Percentiles rank a stretch among this genome's conserved stretches.
phyloP scores from a whole-genome alignment of 2,329 filamentous ascomycete species.

The Pseudogymnoascus sp. region DNA sequence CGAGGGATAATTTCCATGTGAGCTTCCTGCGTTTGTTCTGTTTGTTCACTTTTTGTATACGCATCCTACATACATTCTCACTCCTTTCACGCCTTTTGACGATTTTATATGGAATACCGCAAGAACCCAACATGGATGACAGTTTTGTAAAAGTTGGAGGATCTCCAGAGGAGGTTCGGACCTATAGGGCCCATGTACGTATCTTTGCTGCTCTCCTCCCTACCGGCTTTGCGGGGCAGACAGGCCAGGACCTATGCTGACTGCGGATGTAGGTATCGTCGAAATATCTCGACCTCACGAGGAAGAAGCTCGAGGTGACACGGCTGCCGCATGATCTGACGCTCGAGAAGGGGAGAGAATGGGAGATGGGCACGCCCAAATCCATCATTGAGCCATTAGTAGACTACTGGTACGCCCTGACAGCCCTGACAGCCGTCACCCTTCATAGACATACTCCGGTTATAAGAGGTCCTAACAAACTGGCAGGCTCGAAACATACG shows the following conservation, averaged over 20 bases:
- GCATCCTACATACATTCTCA: background rate
- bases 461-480: background rate
- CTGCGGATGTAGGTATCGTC: slow-evolving; percentile 46
- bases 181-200: slow-evolving; percentile 51
- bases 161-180: slow-evolving; percentile 37
- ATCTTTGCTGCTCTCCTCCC: background rate
- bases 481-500: slow-evolving; percentile 55
- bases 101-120: slow-evolving; percentile 1
- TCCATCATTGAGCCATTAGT: slow-evolving; percentile 53
- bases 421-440: slow-evolving; percentile 16
- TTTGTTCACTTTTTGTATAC: background rate
- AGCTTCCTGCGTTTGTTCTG: slow-evolving; percentile 1
- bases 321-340: slow-evolving; percentile 52
- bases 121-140: slow-evolving; percentile 6
- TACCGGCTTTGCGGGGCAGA: background rate
- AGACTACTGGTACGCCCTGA: slow-evolving; percentile 49
- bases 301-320: slow-evolving; percentile 58
- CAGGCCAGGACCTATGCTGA: background rate
- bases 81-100: too few species aligned
- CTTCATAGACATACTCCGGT: background rate
- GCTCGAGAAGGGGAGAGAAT: slow-evolving; percentile 39
- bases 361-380: slow-evolving; percentile 48
- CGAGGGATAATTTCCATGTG: slow-evolving; percentile 6
- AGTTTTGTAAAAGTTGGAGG: slow-evolving; percentile 3
- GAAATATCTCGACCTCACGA: slow-evolving; percentile 58